phyloP scores from a whole-genome alignment of 306 rosid genomes.

The Vigna radiata region DNA sequence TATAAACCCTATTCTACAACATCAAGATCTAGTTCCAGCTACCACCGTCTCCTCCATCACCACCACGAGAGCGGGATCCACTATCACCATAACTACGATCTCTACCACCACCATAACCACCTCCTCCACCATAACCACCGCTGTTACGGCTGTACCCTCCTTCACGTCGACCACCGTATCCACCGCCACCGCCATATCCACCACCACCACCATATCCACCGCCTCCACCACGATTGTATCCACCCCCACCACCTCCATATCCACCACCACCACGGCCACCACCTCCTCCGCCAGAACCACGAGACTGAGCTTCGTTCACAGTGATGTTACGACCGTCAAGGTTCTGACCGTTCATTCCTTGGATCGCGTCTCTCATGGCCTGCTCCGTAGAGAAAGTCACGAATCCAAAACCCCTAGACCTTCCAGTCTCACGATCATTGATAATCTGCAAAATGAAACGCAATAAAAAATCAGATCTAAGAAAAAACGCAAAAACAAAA shows the following conservation, averaged over 20 bases:
- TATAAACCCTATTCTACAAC: neutral
- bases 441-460: constrained; percentile 51
- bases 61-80: constrained; percentile 53
- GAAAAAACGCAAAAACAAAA: neutral
- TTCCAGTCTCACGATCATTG: constrained; percentile 90
- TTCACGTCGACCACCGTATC: constrained; percentile 41
- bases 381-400: constrained; percentile 76
- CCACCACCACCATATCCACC: constrained; percentile 18
- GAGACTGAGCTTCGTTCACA: constrained; percentile 88
- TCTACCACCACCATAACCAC: constrained; percentile 5
- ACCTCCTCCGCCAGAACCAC: constrained; percentile 55
- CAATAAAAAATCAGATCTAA: constrained; percentile 17
- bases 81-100: constrained; percentile 48
- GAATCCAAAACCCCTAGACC: constrained; percentile 92
- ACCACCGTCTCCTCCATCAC: constrained; percentile 62
- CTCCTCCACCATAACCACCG: neutral
- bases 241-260: constrained; percentile 27
- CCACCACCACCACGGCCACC: constrained; percentile 58
- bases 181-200: constrained; percentile 10
- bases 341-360: constrained; percentile 80
- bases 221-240: constrained; percentile 35
- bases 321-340: constrained; percentile 92
- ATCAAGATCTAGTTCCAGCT: constrained; percentile 52
- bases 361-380: constrained; percentile 79
- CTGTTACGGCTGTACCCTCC: constrained; percentile 38